A percentile compares a stretch with the other conserved stretches of the same genome.
Evolutionary conservation across 768 basidiomycete genomes (phyloP).

Genomic region (Mycena floridula): DNA sequence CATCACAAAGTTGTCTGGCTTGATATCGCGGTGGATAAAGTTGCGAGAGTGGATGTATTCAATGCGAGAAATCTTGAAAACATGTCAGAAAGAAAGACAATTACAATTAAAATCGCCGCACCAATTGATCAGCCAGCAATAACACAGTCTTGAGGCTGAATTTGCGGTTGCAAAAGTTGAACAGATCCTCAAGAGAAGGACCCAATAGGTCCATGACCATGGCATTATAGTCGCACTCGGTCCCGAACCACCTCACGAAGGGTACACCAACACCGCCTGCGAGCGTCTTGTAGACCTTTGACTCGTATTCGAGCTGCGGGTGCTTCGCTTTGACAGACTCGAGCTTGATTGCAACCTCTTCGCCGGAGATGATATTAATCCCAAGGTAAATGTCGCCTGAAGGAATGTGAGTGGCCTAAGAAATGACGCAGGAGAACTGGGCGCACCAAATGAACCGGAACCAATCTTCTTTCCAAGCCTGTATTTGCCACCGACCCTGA

Average conservation of each 20-base stretch:
- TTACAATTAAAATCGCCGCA: slow-evolving; percentile 33
- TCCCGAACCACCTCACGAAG: slow-evolving; percentile 93
- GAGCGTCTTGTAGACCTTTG: slow-evolving; percentile 93
- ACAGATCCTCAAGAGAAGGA: slow-evolving; percentile 84
- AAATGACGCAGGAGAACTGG: no score
- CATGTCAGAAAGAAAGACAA: slow-evolving; percentile 9
- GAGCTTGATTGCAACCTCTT: slow-evolving; percentile 99
- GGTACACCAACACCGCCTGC: slow-evolving; percentile 99
- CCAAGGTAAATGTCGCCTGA: slow-evolving; percentile 98
- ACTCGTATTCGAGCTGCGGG: slow-evolving; percentile 99
- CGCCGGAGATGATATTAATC: slow-evolving; percentile 99
- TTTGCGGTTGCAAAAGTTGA: slow-evolving; percentile 96
- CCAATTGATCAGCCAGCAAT: slow-evolving; percentile 93
- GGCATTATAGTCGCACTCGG: slow-evolving; percentile 98
- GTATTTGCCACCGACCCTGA: slow-evolving; percentile 92
- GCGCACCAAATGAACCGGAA: slow-evolving; percentile 93
- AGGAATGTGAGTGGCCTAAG: slow-evolving; percentile 7
- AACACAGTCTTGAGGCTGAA: slow-evolving; percentile 97
- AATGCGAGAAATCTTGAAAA: slow-evolving; percentile 85
- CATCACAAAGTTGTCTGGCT: slow-evolving; percentile 99
- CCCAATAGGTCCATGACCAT: slow-evolving; percentile 98
- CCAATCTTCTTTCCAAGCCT: slow-evolving; percentile 99
- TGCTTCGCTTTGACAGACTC: slow-evolving; percentile 99
- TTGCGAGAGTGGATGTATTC: slow-evolving; percentile 99
- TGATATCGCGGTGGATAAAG: slow-evolving; percentile 97